Conservation (phyloP, 768 basidiomycete species). For the Termitomyces sp. region DNA sequence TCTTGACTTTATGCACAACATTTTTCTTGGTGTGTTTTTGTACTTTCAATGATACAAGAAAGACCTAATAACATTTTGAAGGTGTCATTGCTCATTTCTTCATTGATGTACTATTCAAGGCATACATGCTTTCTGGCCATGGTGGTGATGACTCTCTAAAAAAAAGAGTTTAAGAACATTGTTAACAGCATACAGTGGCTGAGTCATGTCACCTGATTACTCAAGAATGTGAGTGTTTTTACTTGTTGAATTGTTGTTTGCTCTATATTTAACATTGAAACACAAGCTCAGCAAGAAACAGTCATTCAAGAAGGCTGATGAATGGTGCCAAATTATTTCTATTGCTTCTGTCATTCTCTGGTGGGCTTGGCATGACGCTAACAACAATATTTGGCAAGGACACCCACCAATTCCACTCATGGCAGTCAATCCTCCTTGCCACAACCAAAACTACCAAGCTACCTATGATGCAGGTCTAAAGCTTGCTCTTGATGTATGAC, state of each 20-base stretch:
- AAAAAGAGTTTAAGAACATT: background rate
- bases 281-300: too few relatives aligned
- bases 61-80: background rate
- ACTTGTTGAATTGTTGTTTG: conserved; percentile 19
- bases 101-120: background rate
- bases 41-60: too few relatives aligned
- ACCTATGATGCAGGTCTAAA: too few relatives aligned
- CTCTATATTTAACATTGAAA: background rate
- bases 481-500: too few relatives aligned
- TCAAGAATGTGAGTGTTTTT: conserved; percentile 8
- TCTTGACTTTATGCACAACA: too few relatives aligned
- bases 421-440: too few relatives aligned
- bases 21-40: too few relatives aligned
- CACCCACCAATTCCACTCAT: too few relatives aligned
- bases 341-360: background rate
- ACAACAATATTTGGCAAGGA: too few relatives aligned
- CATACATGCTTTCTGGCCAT: background rate
- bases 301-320: conserved; percentile 4
- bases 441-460: too few relatives aligned
- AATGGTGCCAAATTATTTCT: conserved; percentile 22
- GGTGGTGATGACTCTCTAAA: background rate
- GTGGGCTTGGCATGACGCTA: background rate
- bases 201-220: background rate
- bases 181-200: background rate
- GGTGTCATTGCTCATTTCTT: background rate